Evolutionary conservation across 1,139 yeast species (phyloP).

Genomic region (Lodderomyces metapsilosis): DNA sequence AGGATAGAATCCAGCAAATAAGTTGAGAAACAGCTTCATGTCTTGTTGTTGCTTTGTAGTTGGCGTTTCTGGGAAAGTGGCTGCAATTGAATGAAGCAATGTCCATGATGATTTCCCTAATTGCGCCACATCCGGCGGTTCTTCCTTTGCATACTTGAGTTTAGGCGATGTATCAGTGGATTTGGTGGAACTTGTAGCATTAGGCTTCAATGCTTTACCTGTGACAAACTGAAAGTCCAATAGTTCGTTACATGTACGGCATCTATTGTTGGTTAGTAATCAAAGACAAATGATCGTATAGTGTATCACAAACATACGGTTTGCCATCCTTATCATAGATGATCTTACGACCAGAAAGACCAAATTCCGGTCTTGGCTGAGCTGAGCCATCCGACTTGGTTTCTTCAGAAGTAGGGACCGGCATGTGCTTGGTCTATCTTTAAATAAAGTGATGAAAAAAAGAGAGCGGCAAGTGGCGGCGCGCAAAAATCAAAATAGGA

Average conservation of each 20-base stretch:
- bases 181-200: not conserved
- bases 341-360: constrained; percentile 66
- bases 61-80: constrained; percentile 79
- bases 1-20: constrained; percentile 84
- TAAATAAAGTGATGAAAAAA: too few species aligned
- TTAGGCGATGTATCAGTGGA: not conserved
- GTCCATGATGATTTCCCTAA: constrained; percentile 94
- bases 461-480: not conserved
- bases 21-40: constrained; percentile 63
- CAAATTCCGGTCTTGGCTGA: constrained; percentile 39
- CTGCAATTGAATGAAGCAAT: constrained; percentile 84
- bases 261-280: constrained; percentile 33
- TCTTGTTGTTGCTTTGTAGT: constrained; percentile 61
- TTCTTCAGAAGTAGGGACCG: constrained; percentile 2
- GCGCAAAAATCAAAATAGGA: not conserved
- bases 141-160: constrained; percentile 39
- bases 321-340: constrained; percentile 85
- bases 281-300: constrained; percentile 8
- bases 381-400: constrained; percentile 2
- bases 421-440: too few species aligned
- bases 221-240: constrained; percentile 71
- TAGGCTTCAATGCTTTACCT: constrained; percentile 19
- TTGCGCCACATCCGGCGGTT: constrained; percentile 85
- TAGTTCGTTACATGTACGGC: constrained; percentile 81
- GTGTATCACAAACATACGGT: constrained; percentile 56